Conservation (phyloP, 345 rosid species). For the Eucalyptus viminalis region DNA sequence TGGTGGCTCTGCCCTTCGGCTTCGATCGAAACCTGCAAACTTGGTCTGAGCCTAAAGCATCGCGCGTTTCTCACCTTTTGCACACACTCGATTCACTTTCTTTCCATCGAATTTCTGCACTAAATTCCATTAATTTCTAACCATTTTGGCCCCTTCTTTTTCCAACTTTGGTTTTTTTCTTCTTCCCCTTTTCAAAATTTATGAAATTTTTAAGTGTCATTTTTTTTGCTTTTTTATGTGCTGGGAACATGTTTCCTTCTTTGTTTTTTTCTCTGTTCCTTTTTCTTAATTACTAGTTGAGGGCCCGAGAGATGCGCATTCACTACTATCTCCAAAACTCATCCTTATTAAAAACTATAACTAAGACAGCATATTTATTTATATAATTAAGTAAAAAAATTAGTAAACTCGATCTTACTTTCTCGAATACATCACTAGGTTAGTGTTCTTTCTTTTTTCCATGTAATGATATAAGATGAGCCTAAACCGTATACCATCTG, state of each 20-base stretch:
- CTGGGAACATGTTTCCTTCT: neutral
- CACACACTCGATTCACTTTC: neutral
- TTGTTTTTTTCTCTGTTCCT: neutral
- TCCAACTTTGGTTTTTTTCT: neutral
- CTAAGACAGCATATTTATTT: fast-evolving
- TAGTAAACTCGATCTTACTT: neutral
- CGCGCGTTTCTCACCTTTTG: neutral
- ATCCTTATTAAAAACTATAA: neutral
- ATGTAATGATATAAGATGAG: neutral
- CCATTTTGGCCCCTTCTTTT: neutral
- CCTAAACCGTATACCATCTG: neutral
- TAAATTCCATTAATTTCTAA: neutral
- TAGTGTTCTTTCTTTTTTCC: neutral
- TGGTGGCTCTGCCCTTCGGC: neutral
- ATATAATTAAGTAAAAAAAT: too few species aligned
- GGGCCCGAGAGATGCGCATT: neutral
- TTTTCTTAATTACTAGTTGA: neutral
- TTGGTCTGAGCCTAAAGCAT: neutral
- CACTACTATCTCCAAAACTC: neutral
- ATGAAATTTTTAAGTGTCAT: neutral
- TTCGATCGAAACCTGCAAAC: neutral
- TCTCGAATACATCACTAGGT: neutral
- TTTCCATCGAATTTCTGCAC: neutral
- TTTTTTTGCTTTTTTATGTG: neutral
- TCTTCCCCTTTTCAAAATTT: neutral